A percentile compares a stretch with the other conserved stretches of the same genome.
Evolutionary conservation across 331 rosid species (phyloP).

Genomic region (Acacia pycnantha): DNA sequence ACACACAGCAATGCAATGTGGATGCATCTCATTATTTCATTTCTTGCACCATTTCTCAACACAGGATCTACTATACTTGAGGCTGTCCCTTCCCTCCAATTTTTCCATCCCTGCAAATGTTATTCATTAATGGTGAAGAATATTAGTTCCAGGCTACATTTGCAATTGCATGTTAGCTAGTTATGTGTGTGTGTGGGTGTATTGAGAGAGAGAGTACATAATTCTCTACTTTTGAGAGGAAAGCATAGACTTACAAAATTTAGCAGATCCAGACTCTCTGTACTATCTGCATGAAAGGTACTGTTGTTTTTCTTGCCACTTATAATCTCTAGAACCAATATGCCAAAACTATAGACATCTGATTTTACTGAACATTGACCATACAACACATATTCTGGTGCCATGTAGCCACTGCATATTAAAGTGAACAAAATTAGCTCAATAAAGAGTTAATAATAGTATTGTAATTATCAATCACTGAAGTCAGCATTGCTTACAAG

Average conservation of each 20-base stretch:
- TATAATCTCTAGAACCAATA: background rate
- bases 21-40: background rate
- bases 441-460: background rate
- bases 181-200: background rate
- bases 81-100: background rate
- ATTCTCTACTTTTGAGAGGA: background rate
- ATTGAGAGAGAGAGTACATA: no score
- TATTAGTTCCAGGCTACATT: background rate
- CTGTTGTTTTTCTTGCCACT: background rate
- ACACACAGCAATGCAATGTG: background rate
- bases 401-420: slow-evolving; percentile 50
- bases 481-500: slow-evolving; percentile 32
- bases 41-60: background rate
- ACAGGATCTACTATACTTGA: background rate
- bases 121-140: background rate
- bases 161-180: background rate
- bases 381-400: slow-evolving; percentile 50
- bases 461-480: background rate
- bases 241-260: background rate
- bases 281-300: background rate
- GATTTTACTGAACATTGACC: slow-evolving; percentile 32
- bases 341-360: background rate
- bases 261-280: background rate
- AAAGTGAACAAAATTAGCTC: background rate
- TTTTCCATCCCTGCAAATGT: background rate